Base-by-base conservation (phyloP, 164 flowering plant genomes). In the Magnolia kwangsiensis region DNA sequence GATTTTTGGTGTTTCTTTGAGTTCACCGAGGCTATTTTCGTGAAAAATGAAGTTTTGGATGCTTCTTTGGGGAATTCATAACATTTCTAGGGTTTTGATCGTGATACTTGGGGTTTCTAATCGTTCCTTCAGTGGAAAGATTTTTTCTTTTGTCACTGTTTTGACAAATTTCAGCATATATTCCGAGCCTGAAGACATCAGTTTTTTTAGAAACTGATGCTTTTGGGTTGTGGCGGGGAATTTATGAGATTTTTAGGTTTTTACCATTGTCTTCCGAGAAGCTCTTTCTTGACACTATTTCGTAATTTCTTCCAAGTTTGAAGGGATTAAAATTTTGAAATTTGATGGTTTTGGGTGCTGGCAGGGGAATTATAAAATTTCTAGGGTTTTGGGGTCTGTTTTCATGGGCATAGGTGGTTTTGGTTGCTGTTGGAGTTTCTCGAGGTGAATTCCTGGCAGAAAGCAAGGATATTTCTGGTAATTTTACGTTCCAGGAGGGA, bases 401-500 rank as follows among this genome's bases (percentile, higher is more conserved):
- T 45, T 78, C 37, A n/a, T 76, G 68, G 50, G 67, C n/a, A 58
- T 75, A 16, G 70, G 74, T 68, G 73, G 64, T 69, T 74, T 74
- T 27, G 10, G 55, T 45, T 20, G 21, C 21, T 23, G 21, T 70
- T 8, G 72, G 55, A 67, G 31, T 27, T 21, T 74, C 31, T 24
- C 51, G 65, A 64, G 72, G 75, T 67, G 67, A 63, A 73, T 71
- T 37, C 29, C 13, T 24, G 74, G 29, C 16, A n/a, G 65, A 11
- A 73, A 73, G 63, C 68, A 73, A 73, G 68, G 67, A 2, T 51
- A 24, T 77, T 81, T 29, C 77, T 77, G 84, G 84, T 79, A 75
- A 83, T 77, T 82, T 78, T 79, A 71, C 77, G 71, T 73, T 70
- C 77, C 78, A 82, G 78, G 77, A 72, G 75, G 84, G 85, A 20